These are phyloP conservation scores for Kondoa subrosea DNA, from an alignment of 768 basidiomycete species.

Conservation along the genomic window DNA sequence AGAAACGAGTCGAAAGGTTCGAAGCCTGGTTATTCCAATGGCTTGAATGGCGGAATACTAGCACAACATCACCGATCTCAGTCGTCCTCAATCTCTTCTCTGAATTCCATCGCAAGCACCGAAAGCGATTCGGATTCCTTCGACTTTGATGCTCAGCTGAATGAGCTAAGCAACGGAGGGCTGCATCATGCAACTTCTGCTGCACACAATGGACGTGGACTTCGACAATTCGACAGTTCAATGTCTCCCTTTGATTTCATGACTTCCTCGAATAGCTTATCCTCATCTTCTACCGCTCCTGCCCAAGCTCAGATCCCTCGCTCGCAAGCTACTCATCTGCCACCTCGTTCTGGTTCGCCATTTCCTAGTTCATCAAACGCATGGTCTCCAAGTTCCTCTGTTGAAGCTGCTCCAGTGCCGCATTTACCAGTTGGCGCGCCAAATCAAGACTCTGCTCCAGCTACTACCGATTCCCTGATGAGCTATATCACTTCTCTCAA, in stretches of 20 bases:
- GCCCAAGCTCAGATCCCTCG: background rate
- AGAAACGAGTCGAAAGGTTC: background rate
- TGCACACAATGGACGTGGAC: too few species aligned
- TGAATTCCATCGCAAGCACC: background rate
- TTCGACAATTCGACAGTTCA: background rate
- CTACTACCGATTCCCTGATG: background rate
- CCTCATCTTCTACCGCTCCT: background rate
- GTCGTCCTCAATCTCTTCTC: background rate
- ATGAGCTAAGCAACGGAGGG: too few species aligned
- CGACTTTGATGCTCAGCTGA: background rate
- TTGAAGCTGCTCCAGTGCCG: background rate
- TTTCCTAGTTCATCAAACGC: background rate
- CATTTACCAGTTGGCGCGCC: too few species aligned
- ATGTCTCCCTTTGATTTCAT: background rate
- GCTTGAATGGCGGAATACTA: background rate
- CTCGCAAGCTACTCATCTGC: background rate
- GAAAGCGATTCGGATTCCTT: too few species aligned
- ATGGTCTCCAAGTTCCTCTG: background rate
- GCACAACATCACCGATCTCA: background rate
- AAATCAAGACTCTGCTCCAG: background rate
- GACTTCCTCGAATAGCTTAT: background rate
- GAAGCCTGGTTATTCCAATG: too few species aligned
- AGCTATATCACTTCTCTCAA: background rate
- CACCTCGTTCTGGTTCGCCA: background rate
- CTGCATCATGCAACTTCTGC: background rate